Base-by-base conservation (phyloP, 192 early-diverging fungal species). In the Phycomyces blakesleeanus region DNA sequence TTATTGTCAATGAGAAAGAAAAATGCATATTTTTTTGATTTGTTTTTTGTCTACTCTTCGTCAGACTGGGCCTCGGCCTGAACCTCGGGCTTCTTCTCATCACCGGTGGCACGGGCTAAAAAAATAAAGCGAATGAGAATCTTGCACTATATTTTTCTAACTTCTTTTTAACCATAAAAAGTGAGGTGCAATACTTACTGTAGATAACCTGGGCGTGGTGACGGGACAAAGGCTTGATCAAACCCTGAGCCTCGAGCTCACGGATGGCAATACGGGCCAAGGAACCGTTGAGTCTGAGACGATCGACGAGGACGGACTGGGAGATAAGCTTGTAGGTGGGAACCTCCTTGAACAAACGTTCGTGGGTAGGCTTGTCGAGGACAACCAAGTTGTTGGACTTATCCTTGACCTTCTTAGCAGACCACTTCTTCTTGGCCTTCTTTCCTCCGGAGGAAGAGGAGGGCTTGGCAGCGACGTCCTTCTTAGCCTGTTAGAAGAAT, bases 311-410 rank as follows among this genome's bases (percentile, higher is more conserved):
- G 63, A 98, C 91, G 64, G 96, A 96, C 62, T 93, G 95, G 20
- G 95, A 94, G 76, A 99, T 92, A 76, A 99, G 88, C 87, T 97
- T 98, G 91, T 98, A 99, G 77, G 95, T 92, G 63, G 95, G 97
- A 21, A 95, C 96, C 80, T 99, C 97, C 92, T 99, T 99, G 87
- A 91, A 91, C 55, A 99, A 87, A 86, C 94, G 95, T 70, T 97
- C 97, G 69, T 96, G 95, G 67, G 96, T 98, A 65, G 92, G 77
- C 80, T 95, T 93, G 84, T 97, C 92, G 74, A 99, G 92, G 82
- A 90, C 78, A 74, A 99, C 96, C 76, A 91, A 84, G 91, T 99
- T 98, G 92, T 99, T 97, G 82, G 96, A 91, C 91, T 98, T 98
- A 80, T 99, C 97, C 93, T 98, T 97, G 68, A 95, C 93, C 88